Percentiles rank a stretch among this genome's conserved stretches.
phyloP scores from a whole-genome alignment of 371 early-diverging fungal species.

The Sporodiniella umbellata region DNA sequence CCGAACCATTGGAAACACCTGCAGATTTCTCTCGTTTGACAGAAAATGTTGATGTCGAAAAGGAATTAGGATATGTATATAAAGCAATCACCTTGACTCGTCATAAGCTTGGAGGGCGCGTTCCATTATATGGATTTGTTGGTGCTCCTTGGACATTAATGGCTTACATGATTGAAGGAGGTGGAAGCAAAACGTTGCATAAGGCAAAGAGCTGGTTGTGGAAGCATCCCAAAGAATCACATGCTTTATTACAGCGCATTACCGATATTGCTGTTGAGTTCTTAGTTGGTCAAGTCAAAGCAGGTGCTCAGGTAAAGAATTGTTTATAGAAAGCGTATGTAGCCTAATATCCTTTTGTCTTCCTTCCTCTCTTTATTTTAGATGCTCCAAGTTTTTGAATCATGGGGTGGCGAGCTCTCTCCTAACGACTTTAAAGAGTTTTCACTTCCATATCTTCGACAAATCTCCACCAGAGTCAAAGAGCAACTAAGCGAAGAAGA shows the following conservation, averaged over 20 bases:
- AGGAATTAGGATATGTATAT: slow-evolving; percentile 88
- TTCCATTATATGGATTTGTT: slow-evolving; percentile 92
- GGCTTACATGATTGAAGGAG: slow-evolving; percentile 99
- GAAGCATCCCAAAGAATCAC: slow-evolving; percentile 76
- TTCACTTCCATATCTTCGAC: slow-evolving; percentile 83
- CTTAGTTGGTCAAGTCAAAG: slow-evolving; percentile 90
- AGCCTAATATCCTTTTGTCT: too few relatives aligned
- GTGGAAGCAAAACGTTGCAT: slow-evolving; percentile 87
- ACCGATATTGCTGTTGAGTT: slow-evolving; percentile 85
- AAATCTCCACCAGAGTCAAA: slow-evolving; percentile 79
- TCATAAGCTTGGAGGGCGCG: slow-evolving; percentile 78
- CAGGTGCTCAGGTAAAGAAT: slow-evolving; percentile 89
- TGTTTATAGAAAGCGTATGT: background rate
- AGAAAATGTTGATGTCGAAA: slow-evolving; percentile 65
- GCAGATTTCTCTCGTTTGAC: slow-evolving; percentile 67
- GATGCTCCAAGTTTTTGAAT: slow-evolving; percentile 96
- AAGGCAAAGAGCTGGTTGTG: slow-evolving; percentile 91
- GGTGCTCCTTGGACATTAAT: slow-evolving; percentile 98
- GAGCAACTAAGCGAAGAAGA: slow-evolving; percentile 38
- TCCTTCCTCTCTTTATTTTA: too few relatives aligned
- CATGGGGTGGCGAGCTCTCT: slow-evolving; percentile 92
- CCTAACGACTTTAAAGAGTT: slow-evolving; percentile 80
- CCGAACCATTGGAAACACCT: slow-evolving; percentile 70
- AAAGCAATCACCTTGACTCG: slow-evolving; percentile 94
- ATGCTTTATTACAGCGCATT: slow-evolving; percentile 74